phyloP scores from a whole-genome alignment of 352 stramenopile species.

The Pythium apleroticum region DNA sequence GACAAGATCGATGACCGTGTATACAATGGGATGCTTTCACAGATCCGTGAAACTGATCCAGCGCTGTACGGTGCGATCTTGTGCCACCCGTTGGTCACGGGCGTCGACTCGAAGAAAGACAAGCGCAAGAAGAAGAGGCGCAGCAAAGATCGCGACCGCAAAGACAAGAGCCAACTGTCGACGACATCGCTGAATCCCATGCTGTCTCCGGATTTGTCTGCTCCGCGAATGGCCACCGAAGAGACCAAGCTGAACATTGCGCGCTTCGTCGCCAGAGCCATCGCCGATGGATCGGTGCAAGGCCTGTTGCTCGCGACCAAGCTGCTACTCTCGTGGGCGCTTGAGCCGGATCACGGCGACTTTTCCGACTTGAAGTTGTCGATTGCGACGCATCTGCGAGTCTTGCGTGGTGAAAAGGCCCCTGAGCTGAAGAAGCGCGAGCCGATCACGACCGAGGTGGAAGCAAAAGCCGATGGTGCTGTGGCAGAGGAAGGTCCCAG shows the following conservation, averaged over 20 bases:
- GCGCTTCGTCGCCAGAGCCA: constrained; percentile 72
- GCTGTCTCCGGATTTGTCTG: constrained; percentile 68
- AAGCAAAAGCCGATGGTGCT: neutral
- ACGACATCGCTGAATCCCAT: constrained; percentile 42
- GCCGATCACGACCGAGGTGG: neutral
- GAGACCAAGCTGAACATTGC: constrained; percentile 68
- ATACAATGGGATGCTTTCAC: constrained; percentile 70
- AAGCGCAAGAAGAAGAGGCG: constrained; percentile 86
- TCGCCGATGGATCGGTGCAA: constrained; percentile 77
- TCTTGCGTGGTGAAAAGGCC: constrained; percentile 67
- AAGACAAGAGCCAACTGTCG: constrained; percentile 52
- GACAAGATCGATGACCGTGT: constrained; percentile 78
- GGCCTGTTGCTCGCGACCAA: constrained; percentile 73
- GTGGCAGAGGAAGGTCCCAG: neutral
- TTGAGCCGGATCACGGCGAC: constrained; percentile 28
- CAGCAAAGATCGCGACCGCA: constrained; percentile 70
- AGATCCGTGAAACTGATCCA: constrained; percentile 79
- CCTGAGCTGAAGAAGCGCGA: constrained; percentile 43
- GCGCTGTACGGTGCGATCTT: constrained; percentile 83
- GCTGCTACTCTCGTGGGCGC: constrained; percentile 54
- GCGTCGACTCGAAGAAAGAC: constrained; percentile 74
- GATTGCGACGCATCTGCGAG: constrained; percentile 67
- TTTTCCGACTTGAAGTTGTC: constrained; percentile 37
- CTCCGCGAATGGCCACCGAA: constrained; percentile 47
- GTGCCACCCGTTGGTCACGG: constrained; percentile 81